Conservation (phyloP, 345 rosid genomes). For the Lenwebbia sp. region DNA sequence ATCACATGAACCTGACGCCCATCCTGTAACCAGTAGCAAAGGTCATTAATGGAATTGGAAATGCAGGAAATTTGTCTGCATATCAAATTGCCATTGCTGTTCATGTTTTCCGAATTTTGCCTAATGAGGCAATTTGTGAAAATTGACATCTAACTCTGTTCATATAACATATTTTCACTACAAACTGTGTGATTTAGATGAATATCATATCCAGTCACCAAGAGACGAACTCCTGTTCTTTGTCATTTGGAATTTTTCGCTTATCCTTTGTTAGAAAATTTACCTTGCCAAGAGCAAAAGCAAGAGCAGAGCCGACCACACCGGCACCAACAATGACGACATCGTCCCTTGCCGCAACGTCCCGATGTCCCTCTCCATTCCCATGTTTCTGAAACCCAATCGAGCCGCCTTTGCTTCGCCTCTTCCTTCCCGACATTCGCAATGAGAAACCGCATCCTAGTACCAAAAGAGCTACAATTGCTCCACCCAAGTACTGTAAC, state of each 20-base stretch:
- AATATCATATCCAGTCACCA: background rate
- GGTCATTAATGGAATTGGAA: background rate
- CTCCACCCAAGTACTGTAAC: background rate
- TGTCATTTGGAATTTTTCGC: too few species aligned
- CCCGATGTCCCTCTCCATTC: background rate
- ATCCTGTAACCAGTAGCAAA: background rate
- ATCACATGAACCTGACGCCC: constrained; percentile 3
- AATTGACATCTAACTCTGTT: background rate
- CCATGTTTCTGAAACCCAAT: background rate
- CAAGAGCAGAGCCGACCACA: constrained; percentile 2
- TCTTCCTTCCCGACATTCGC: background rate
- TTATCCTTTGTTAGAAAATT: background rate
- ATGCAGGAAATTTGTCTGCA: background rate
- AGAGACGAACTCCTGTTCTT: too few species aligned
- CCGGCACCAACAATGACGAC: constrained; percentile 7
- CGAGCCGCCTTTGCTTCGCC: background rate
- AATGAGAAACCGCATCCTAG: background rate
- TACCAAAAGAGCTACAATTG: background rate
- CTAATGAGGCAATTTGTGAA: background rate
- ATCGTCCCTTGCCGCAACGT: background rate
- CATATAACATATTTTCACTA: background rate
- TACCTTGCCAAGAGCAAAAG: constrained; percentile 7
- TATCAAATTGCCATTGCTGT: background rate
- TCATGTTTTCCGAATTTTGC: background rate
- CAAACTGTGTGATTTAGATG: background rate